A percentile compares a stretch with the other conserved stretches of the same genome.
phyloP scores from a whole-genome alignment of 2,329 filamentous ascomycete species.

The Beauveria asiatica region DNA sequence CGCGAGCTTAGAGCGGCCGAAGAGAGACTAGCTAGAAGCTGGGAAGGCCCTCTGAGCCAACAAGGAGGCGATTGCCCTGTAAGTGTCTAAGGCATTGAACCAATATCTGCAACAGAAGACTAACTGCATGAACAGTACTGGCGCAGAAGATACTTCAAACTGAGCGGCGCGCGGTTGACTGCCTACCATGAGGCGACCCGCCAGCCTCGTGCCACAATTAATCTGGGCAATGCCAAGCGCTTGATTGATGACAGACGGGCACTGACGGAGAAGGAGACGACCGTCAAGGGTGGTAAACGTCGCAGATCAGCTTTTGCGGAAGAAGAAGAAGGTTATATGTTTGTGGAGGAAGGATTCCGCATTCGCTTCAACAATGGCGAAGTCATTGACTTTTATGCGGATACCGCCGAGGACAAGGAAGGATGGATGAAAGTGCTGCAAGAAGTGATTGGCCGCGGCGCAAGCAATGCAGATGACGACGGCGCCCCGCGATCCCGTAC shows the following conservation, averaged over 20 bases:
- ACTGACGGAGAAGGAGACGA: slow-evolving; percentile 75
- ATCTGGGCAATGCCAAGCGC: slow-evolving; percentile 83
- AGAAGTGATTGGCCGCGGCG: slow-evolving; percentile 56
- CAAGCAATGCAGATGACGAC: slow-evolving; percentile 37
- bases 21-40: slow-evolving; percentile 65
- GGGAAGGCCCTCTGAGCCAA: slow-evolving; percentile 86
- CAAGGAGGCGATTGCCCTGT: slow-evolving; percentile 96
- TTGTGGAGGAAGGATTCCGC: slow-evolving; percentile 97
- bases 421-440: slow-evolving; percentile 86
- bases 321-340: slow-evolving; percentile 99
- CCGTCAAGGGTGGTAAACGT: slow-evolving; percentile 65
- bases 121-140: slow-evolving; percentile 60
- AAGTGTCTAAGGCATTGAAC: slow-evolving; percentile 35
- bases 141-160: slow-evolving; percentile 95
- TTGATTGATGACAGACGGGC: slow-evolving; percentile 86
- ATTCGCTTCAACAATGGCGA: slow-evolving; percentile 98
- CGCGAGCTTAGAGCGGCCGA: slow-evolving; percentile 89
- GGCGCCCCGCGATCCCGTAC: slow-evolving; percentile 35
- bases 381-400: slow-evolving; percentile 96
- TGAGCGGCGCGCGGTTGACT: slow-evolving; percentile 82
- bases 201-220: slow-evolving; percentile 94
- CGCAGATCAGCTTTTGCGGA: slow-evolving; percentile 94
- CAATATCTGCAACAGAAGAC: slow-evolving; percentile 28
- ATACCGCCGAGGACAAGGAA: slow-evolving; percentile 79
- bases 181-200: slow-evolving; percentile 93